Percentiles rank a stretch among this genome's conserved stretches.
phyloP scores from a whole-genome alignment of 2,329 filamentous ascomycete genomes.

The Aspergillus sp. region DNA sequence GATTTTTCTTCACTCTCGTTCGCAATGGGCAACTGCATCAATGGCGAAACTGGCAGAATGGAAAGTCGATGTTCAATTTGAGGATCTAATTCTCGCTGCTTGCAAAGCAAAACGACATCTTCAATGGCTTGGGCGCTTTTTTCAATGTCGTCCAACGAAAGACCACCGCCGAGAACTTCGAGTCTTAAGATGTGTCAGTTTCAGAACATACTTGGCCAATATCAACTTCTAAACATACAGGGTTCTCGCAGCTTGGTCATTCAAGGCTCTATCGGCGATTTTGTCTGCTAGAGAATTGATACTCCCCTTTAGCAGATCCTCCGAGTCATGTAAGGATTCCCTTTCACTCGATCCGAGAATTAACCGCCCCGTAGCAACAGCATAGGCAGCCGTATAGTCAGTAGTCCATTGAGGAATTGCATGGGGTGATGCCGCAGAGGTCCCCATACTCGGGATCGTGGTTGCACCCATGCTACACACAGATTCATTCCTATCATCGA shows the following conservation, averaged over 20 bases:
- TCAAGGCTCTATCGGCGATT: slow-evolving; percentile 2
- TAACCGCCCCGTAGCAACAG: slow-evolving; percentile 14
- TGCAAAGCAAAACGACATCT: slow-evolving; percentile 15
- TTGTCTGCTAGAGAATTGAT: slow-evolving; percentile 14
- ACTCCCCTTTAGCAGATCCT: slow-evolving; percentile 16
- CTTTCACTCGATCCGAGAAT: slow-evolving; percentile 2
- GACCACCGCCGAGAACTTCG: slow-evolving; percentile 22
- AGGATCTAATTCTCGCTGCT: slow-evolving; percentile 3
- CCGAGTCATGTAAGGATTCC: background rate
- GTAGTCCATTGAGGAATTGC: slow-evolving; percentile 22
- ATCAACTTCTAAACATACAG: slow-evolving; percentile 18
- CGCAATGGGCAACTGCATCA: slow-evolving; percentile 4
- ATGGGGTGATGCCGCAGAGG: slow-evolving; percentile 6
- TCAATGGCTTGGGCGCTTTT: slow-evolving; percentile 25
- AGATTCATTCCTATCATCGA: slow-evolving; percentile 32
- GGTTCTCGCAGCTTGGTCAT: slow-evolving; percentile 15
- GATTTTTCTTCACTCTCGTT: slow-evolving; percentile 4
- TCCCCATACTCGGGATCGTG: slow-evolving; percentile 4
- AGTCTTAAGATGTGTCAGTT: slow-evolving; percentile 23
- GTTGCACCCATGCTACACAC: slow-evolving; percentile 5
- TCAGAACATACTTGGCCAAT: background rate
- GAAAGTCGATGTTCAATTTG: slow-evolving; percentile 9
- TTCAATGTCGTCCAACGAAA: slow-evolving; percentile 31
- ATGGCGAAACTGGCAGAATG: slow-evolving; percentile 14
- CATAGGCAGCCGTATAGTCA: slow-evolving; percentile 23